Evolutionary conservation across 345 rosid species (phyloP), one percentile per base, ranked within the genome.

Genomic region (Arabidopsis arenosa): DNA sequence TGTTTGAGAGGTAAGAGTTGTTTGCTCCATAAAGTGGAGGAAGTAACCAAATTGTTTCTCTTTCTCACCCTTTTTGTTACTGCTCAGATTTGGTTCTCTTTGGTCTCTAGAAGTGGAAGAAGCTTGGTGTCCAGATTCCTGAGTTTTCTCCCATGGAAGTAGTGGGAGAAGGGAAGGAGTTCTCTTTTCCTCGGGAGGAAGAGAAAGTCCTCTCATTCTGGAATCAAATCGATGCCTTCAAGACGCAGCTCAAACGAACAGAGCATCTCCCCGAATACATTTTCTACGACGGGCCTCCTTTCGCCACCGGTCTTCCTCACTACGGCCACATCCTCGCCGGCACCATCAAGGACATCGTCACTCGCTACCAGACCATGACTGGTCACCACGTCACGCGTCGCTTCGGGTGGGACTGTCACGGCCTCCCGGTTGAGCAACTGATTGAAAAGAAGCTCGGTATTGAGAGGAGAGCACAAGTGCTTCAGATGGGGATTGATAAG

Each of bases 381-480:
- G 98, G 98, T 3, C 89, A 87, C 80, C 99, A 95, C 55, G 99
- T 95, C 35, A 90, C 97, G 3, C 93, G 99, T 14, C 84, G 99
- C 2, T 95, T 95, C 66, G 99, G 99, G 2, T 95, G 99, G 99
- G 99, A 95, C 44, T 95, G 99, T 77, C 99, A 95, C 52, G 99
- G 99, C 12, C 69, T 95, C 14, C 99, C 99, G 0, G 96, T 95
- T 0, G 99, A 95, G 84, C 85, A 85, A 45, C 97, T 90, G 90
- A 95, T 95, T 55, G 97, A 95, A 21, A 21, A 21, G 23, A 21
- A 21, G 23, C 23, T 58, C 68, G 76, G 77, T 49, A 90, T 92
- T 3, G 77, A 79, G 81, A 85, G 83, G 70, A 87, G 94, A 63
- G 93, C 87, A 0, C 89, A 95, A 5, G 87, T 92, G 23, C 9